phyloP scores from a whole-genome alignment of 2,329 filamentous ascomycete genomes.

The Macrophomina pseudophaseolina region DNA sequence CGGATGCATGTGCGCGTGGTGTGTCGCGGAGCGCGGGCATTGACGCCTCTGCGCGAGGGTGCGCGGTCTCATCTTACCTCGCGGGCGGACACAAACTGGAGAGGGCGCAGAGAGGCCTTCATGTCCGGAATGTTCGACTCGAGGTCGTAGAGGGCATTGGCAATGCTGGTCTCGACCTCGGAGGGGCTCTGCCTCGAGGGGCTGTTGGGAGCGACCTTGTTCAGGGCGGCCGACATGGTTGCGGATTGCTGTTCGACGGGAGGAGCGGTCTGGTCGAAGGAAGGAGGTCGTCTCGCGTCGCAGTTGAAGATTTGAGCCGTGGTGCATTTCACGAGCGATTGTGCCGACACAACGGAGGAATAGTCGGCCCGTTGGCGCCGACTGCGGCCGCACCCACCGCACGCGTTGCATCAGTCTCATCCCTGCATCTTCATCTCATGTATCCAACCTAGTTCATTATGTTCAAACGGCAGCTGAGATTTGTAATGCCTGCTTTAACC shows the following conservation, averaged over 20 bases:
- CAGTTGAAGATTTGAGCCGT: constrained; percentile 23
- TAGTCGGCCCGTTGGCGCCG: constrained; percentile 2
- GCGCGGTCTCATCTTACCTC: constrained; percentile 77
- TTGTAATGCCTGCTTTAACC: no score
- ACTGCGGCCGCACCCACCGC: not conserved
- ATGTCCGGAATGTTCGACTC: constrained; percentile 99
- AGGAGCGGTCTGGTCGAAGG: constrained; percentile 16
- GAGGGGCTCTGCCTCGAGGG: constrained; percentile 94
- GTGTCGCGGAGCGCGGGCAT: not conserved
- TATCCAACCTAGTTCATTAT: no score
- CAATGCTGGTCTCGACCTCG: constrained; percentile 97
- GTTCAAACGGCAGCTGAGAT: no score
- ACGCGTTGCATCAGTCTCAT: not conserved
- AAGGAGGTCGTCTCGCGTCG: constrained; percentile 22
- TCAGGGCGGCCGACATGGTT: constrained; percentile 68
- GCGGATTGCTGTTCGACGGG: constrained; percentile 24
- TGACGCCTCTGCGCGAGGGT: constrained; percentile 32
- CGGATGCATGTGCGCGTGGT: not conserved
- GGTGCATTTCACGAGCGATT: constrained; percentile 22
- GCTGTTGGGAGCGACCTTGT: constrained; percentile 94
- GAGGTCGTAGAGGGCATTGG: constrained; percentile 96
- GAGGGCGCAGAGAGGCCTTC: constrained; percentile 91
- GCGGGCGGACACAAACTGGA: constrained; percentile 98
- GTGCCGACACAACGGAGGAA: constrained; percentile 11
- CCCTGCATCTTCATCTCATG: no score